Conservation (phyloP, 2,329 filamentous ascomycete genomes). For the Aspergillus sp. region DNA sequence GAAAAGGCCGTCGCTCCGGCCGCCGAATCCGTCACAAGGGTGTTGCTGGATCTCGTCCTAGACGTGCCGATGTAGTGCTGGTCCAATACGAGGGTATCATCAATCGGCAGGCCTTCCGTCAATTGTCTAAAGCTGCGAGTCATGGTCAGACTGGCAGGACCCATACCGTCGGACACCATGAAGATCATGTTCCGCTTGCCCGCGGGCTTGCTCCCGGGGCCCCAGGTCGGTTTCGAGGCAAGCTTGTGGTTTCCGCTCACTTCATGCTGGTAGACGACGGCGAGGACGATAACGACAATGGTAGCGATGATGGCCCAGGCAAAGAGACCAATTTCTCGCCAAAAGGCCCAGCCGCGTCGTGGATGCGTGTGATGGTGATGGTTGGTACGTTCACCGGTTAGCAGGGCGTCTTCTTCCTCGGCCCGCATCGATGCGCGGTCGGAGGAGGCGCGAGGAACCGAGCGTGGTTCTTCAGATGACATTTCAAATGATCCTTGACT, state of each 20-base stretch:
- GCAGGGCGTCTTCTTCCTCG: slow-evolving; percentile 59
- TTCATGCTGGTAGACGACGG: slow-evolving; percentile 72
- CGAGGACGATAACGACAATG: slow-evolving; percentile 70
- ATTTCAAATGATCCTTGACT: slow-evolving; percentile 12
- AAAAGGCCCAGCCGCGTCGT: slow-evolving; percentile 50
- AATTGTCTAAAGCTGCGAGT: slow-evolving; percentile 84
- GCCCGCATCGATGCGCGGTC: slow-evolving; percentile 52
- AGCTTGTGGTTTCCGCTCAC: slow-evolving; percentile 36
- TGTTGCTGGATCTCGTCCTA: slow-evolving; percentile 77
- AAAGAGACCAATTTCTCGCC: slow-evolving; percentile 73
- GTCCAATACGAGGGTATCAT: slow-evolving; percentile 76
- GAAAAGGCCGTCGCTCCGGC: slow-evolving; percentile 97
- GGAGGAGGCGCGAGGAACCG: slow-evolving; percentile 52
- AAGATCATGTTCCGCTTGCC: slow-evolving; percentile 93
- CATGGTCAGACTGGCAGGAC: slow-evolving; percentile 80
- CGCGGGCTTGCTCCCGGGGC: slow-evolving; percentile 38
- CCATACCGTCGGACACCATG: slow-evolving; percentile 99
- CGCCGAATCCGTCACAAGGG: slow-evolving; percentile 88
- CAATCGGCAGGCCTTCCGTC: slow-evolving; percentile 64
- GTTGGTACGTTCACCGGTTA: slow-evolving; percentile 50
- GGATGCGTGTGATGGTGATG: slow-evolving; percentile 13
- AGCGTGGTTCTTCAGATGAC: slow-evolving; percentile 47
- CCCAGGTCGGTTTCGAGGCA: slow-evolving; percentile 27
- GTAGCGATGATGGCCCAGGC: slow-evolving; percentile 80
- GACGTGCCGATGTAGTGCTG: slow-evolving; percentile 86